Evolutionary conservation across 768 basidiomycete species (phyloP), one percentile per base, ranked within the genome.

Genomic region (Grammothele lineata): DNA sequence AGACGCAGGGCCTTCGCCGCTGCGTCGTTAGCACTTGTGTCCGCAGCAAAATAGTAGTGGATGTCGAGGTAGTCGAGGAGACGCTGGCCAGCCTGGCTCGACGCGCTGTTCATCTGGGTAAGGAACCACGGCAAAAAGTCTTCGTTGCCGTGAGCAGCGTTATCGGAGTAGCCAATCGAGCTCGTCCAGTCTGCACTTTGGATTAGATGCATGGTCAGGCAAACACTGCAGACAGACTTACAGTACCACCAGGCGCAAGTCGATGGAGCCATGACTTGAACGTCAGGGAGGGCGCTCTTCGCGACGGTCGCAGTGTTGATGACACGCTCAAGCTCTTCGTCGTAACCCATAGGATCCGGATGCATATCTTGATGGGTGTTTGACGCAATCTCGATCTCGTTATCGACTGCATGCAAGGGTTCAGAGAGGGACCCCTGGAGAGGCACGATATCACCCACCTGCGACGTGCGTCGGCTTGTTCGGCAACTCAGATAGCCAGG

Each of bases 61-160:
- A 79, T 70, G 55, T 77, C 77, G 43, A 79, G 71, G 58, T 70
- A 76, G 57, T 79, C 77, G n/a, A 79, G 61, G 19, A 77, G 61
- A 11, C 76, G 64, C 52, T 71, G 66, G 2, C 73, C 71, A 10
- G 59, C 50, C 2, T 47, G 59, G 8, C 52, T 54, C 34, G 71
- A 69, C 3, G 64, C 62, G 6, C 62, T 52, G 27, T 70, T 68
- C 76, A 79, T 76, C 59, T 78, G 62, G 14, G 58, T 40, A 39
- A 79, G 63, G 71, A 79, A 77, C 76, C 76, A 79, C 14, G 77
- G 77, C 5, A 79, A 43, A 66, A 77, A 79, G 57, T 79, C 77
- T 25, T 66, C 72, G 52, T 76, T 76, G 54, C 68, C 45, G 57
- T 79, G 77, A 4, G 76, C 76, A 11, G 70, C 65, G 30, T 68